Evolutionary conservation across 805 yeast genomes (phyloP), one percentile per base, ranked within the genome.

Genomic region (Phaffomyces opuntiae): DNA sequence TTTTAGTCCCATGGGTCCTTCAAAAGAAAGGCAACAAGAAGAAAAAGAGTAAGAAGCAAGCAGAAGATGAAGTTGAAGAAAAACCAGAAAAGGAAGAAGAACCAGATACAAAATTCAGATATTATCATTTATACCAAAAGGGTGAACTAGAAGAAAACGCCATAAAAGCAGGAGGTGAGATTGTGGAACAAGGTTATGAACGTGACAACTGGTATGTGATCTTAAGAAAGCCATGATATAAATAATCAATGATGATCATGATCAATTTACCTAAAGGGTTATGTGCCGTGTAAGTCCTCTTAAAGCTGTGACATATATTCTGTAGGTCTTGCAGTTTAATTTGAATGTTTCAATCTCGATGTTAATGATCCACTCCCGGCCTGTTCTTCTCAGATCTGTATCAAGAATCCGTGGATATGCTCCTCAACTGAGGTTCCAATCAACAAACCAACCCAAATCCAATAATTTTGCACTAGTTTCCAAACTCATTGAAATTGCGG

Each of bases 1-100:
- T 91, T 1, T 66, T 93, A 56, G 96, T 93, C 17, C 99, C 99
- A 0, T 93, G 99, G 99, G 96, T 90, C 2, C 66, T 82, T 29
- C 80, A 80, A 51, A 70, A 72, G 45, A 74, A 72, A 49, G 64
- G 66, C 39, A 64, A 65, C 53, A 42, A 24, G 39, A 33, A 40
- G 17, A 41, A 41, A 32, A 42, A 24, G 39, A 33, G 38, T 14
- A 41, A 41, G 34, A 39, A 38, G 24, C 31, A 29, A 29, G 11
- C 31, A 29, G 35, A 45, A n/a, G 41, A 34, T 3, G 43, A 39
- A 7, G 14, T 8, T 31, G 47, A 40, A n/a, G 44, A 40, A 38
- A 43, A 47, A 46, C 38, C 43, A 8, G 38, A 43, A 36, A 50
- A 53, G 48, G 46, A 40, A 45, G 29, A 50, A 51, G 41, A 63